Evolutionary conservation across 106 monocot genomes (phyloP).

Genomic region (Posidonia australis): DNA sequence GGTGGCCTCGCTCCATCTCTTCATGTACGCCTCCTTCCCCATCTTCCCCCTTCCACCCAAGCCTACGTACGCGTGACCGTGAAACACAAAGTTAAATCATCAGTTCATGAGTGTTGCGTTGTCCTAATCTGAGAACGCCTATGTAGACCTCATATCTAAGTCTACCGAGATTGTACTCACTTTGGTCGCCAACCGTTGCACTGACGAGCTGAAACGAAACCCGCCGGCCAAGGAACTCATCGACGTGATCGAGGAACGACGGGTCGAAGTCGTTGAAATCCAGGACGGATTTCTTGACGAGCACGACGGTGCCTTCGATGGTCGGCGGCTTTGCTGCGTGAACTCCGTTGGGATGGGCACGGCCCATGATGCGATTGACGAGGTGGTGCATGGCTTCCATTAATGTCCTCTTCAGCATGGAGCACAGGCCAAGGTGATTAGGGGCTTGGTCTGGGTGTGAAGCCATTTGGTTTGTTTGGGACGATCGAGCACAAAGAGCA

Average conservation of each 20-base stretch:
- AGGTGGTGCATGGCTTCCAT: neutral
- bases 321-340: too few relatives aligned
- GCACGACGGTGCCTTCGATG: neutral
- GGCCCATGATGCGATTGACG: neutral
- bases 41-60: conserved; percentile 13
- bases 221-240: neutral
- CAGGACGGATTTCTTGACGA: neutral
- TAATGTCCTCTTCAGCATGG: neutral
- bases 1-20: conserved; percentile 5
- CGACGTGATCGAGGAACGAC: neutral
- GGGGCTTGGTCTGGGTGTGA: neutral
- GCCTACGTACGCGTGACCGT: too few relatives aligned
- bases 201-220: conserved; percentile 8
- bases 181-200: conserved; percentile 6
- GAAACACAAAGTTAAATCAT: too few relatives aligned
- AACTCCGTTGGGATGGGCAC: neutral
- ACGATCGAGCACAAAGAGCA: too few relatives aligned
- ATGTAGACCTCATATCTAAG: too few relatives aligned
- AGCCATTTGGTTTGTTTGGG: too few relatives aligned
- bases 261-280: conserved; percentile 8
- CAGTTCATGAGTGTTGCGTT: too few relatives aligned
- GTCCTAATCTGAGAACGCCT: too few relatives aligned
- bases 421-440: neutral
- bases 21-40: conserved; percentile 15
- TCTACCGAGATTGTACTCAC: neutral